Percentiles rank a stretch among this genome's conserved stretches.
Conservation (phyloP, 345 rosid species). For the Xanthoceras sorbifolium region DNA sequence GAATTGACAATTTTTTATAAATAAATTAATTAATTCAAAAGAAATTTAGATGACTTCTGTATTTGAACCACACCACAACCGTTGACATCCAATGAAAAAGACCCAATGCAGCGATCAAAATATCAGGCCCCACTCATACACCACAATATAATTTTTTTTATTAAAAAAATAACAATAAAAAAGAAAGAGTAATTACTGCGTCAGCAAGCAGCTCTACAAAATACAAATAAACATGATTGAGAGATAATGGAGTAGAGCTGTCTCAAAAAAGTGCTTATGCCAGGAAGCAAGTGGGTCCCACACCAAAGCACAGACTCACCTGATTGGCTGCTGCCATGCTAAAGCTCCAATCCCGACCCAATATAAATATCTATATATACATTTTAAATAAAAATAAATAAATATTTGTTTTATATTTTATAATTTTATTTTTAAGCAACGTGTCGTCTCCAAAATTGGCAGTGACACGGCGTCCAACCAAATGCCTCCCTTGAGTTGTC, state of each 20-base stretch:
- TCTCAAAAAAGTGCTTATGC: background rate
- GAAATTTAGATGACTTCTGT: background rate
- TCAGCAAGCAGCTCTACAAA: background rate
- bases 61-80: background rate
- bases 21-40: too few species aligned
- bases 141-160: background rate
- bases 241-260: slow-evolving; percentile 6
- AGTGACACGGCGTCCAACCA: background rate
- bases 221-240: slow-evolving; percentile 1
- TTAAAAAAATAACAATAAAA: background rate
- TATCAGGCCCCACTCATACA: background rate
- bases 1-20: too few species aligned
- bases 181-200: background rate
- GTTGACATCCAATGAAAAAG: background rate
- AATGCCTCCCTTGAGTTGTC: background rate
- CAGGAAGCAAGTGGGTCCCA: background rate
- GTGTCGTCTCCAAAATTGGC: background rate
- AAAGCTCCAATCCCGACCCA: slow-evolving; percentile 1
- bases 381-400: too few species aligned
- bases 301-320: background rate
- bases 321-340: background rate
- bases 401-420: too few species aligned
- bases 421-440: background rate
- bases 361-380: too few species aligned
- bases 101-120: background rate